Base-by-base conservation (phyloP, 768 basidiomycete species). In the Austroboletus eburneus region DNA sequence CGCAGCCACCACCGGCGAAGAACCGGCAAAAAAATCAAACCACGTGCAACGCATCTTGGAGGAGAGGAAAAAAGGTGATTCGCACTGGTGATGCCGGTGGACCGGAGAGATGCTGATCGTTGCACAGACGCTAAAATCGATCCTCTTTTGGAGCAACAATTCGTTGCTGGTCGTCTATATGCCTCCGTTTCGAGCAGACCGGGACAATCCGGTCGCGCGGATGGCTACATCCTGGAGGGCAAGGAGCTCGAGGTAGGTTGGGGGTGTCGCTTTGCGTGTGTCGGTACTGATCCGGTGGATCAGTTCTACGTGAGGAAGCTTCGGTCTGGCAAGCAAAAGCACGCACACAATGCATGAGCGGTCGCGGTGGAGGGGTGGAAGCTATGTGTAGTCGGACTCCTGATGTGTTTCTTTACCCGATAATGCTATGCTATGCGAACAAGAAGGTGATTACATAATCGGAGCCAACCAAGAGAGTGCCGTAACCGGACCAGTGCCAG, bases 201-300 rank as follows among this genome's bases (percentile, higher is more conserved):
- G 46, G 96, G 96, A 33, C 96, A 99, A 71, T 88, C 83, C 46
- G 96, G 96, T 23, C 92, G 96, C 56, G 84, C 87, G 47, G 96
- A 99, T 69, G 96, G 96, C 43, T 97, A 98, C 73, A 76, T 99
- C 54, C 82, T 99, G 44, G 96, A 99, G 77, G 96, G 96, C 64
- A 93, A 91, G 74, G 96, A 99, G 70, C 84, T 98, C 46, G 94
- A 98, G 80, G 92, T 95, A 55, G 42, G 78, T 50, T 16, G 38
- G 2, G 8, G 13, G 24, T 2, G 27, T 10, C 10, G 12, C 20
- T 25, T 18, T 4, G 14, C 24, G 34, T 24, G 32, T 48, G 44
- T 5, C 48, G 41, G 39, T 43, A 40, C 57, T 65, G 51, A 62
- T 55, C 63, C 58, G 55, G 36, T 38, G 52, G 29, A 55, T 10